Base-by-base conservation (phyloP, 2,329 filamentous ascomycete genomes). In the Fusarium incarnatum region DNA sequence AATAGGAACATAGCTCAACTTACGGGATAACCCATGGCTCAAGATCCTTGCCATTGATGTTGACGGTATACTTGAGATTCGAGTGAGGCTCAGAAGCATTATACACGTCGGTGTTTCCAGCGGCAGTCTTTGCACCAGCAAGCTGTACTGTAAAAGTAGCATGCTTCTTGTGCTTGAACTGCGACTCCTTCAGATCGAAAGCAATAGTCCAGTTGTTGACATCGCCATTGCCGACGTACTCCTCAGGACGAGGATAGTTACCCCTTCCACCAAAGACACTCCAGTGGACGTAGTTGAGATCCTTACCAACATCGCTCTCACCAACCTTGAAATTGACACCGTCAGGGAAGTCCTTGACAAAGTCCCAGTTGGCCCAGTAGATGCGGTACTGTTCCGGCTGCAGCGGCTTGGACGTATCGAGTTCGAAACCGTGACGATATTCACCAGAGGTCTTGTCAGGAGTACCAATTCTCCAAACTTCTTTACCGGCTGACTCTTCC, bases 201-300 rank as follows among this genome's bases (percentile, higher is more conserved):
- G 82, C 72, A 28, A 90, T 79, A 1, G 85, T 89, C 88, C 87
- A 89, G 76, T 89, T 88, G 75, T 88, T 88, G 27, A 88, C 82
- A 23, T 76, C 52, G 82, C 73, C 74, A 67, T 82, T 82, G 22
- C 82, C 79, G 44, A 80, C 78, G 52, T 84, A 83, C 8, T 81
- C 77, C 46, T 82, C 78, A 2, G 81, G 77, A 1, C 86, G 81
- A 6, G 81, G 56, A 16, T 77, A 83, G 75, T 88, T 85, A 2
- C 81, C 86, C 28, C 85, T 79, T 8, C 86, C 85, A 2, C 88
- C 88, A 70, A 89, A 90, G 11, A 88, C 87, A 60, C 84, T 86
- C 89, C 88, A 91, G 74, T 91, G 89, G 6, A 90, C 85, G 58
- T 90, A 90, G 77, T 91, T 91, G 64, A 89, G 81, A 70, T 89